Base-by-base conservation (phyloP, 192 early-diverging fungal species). In the Pilaira anomala region DNA sequence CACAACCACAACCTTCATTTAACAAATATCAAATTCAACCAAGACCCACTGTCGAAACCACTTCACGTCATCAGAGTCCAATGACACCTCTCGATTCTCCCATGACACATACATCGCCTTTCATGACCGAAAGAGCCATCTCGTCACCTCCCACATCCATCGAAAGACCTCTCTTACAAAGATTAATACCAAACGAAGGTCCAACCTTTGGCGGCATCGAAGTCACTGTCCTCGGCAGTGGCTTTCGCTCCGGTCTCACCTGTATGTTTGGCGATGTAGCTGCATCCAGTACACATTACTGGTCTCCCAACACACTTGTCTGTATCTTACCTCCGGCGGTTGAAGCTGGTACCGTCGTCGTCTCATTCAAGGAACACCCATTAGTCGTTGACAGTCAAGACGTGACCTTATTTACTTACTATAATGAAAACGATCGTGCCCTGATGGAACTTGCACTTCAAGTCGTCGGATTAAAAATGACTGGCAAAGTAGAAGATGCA, bases 381-480 rank as follows among this genome's bases (percentile, higher is more conserved):
- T 42, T 73, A 5, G 52, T 68, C 5, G 26, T 66, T 0, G 74
- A 72, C 21, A 67, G 66, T 1, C 72, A 70, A 48, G 72, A 73
- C 29, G 74, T 74, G 14, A 65, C 60, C 9, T 29, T 75, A 13
- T 85, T 85, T 53, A 73, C 73, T 8, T 86, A 83, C 28, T 68
- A 78, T 36, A 78, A 84, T 55, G 87, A 94, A 68, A 78, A 87
- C 6, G 92, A 94, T 65, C 80, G 86, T 50, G 86, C 88, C 39
- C 74, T 94, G 69, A 84, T 91, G 73, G 91, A 91, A 65, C 76
- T 94, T 36, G 86, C 90, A 14, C 72, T 94, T 62, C 89, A 91
- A 51, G 85, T 92, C 0, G 81, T 92, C 0, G 92, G 92, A 3
- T 67, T 94, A 40, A 72, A 83, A 55, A 83, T 86, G 64, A 82